These are phyloP conservation scores for Corniculantispora saksenae DNA, from an alignment of 2,329 filamentous ascomycete genomes.

Conservation along the genomic window DNA sequence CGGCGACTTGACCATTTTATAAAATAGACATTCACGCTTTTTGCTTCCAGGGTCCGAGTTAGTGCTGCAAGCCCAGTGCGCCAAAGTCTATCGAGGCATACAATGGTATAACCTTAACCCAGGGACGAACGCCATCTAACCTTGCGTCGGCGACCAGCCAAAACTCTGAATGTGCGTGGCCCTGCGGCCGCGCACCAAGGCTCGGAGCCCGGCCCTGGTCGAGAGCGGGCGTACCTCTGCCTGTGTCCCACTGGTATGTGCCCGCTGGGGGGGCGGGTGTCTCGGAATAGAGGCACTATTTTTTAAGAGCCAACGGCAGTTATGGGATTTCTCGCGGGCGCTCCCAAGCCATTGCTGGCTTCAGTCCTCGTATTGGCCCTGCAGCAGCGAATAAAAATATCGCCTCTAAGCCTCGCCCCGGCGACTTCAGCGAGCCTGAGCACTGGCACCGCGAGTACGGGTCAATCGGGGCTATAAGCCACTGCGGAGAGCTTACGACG, in stretches of 20 bases:
- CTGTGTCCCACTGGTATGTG: neutral
- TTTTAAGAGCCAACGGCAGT: neutral
- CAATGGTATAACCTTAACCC: neutral
- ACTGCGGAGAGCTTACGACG: neutral
- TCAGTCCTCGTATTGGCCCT: neutral
- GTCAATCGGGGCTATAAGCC: neutral
- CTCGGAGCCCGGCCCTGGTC: neutral
- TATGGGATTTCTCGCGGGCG: neutral
- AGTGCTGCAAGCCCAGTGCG: neutral
- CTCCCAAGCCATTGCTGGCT: neutral
- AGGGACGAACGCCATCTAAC: neutral
- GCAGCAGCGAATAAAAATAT: neutral
- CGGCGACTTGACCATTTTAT: neutral
- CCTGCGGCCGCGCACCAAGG: neutral
- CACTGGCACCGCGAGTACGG: neutral
- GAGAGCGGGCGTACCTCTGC: neutral
- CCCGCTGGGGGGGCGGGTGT: slow-evolving; percentile 1
- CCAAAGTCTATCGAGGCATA: neutral
- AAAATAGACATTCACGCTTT: neutral
- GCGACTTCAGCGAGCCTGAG: neutral
- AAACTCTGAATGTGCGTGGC: neutral
- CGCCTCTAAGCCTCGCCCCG: neutral
- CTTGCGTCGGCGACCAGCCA: too few species aligned
- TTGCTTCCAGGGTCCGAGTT: too few species aligned
- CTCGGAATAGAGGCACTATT: neutral